Conservation (phyloP, 2,329 filamentous ascomycete genomes). For the Xylaria sp. region DNA sequence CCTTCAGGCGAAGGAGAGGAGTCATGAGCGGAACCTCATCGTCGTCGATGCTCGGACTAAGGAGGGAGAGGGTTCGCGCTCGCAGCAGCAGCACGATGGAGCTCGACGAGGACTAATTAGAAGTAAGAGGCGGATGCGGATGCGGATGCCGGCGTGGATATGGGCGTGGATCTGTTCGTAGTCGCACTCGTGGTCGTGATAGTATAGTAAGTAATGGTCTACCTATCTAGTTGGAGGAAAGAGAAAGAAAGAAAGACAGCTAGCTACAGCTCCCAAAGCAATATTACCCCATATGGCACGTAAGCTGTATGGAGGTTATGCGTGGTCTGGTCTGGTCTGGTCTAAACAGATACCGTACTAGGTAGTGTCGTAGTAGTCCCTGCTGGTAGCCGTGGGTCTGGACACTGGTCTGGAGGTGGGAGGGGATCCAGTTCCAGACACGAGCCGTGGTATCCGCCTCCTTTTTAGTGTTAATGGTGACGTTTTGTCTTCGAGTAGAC, state of each 20-base stretch:
- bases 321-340: neutral
- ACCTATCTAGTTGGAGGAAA: neutral
- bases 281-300: conserved; percentile 3
- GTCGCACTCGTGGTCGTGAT: conserved; percentile 1
- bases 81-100: conserved; percentile 20
- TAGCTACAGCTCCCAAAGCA: neutral
- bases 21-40: conserved; percentile 47
- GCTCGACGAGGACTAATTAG: neutral
- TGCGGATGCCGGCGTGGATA: neutral
- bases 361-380: neutral
- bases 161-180: neutral
- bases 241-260: neutral
- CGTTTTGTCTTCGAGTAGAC: conserved; percentile 15
- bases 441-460: conserved; percentile 33
- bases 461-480: conserved; percentile 26
- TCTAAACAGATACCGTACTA: neutral
- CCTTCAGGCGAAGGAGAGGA: conserved; percentile 51
- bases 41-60: conserved; percentile 36
- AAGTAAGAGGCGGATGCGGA: neutral
- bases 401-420: conserved; percentile 2
- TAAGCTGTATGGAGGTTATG: conserved; percentile 7
- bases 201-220: neutral
- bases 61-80: conserved; percentile 19
- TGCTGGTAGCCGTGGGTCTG: conserved; percentile 9
- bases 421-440: conserved; percentile 10